Percentiles rank a stretch among this genome's conserved stretches.
phyloP scores from a whole-genome alignment of 1,284 basidiomycete genomes.

The Mycena citricolor region DNA sequence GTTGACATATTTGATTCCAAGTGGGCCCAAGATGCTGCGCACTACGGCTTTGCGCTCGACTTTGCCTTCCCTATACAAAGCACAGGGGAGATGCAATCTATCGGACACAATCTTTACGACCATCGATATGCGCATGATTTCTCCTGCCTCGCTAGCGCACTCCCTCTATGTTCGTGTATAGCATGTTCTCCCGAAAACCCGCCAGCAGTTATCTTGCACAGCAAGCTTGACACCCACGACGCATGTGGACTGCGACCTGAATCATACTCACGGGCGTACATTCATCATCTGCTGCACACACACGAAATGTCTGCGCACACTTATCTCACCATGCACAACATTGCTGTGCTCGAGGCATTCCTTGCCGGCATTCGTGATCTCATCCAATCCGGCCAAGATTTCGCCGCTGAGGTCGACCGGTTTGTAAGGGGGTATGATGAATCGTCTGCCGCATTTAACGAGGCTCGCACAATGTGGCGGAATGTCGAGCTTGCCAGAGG shows the following conservation, averaged over 20 bases:
- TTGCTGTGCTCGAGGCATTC: conserved; percentile 64
- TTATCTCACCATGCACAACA: conserved; percentile 71
- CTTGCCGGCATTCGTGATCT: conserved; percentile 54
- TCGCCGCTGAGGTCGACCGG: conserved; percentile 47
- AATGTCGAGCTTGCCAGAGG: conserved; percentile 65
- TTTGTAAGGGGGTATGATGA: conserved; percentile 58
- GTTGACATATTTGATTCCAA: conserved; percentile 72
- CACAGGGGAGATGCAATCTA: conserved; percentile 35
- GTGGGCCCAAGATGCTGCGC: conserved; percentile 67
- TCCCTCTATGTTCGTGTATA: conserved; percentile 51
- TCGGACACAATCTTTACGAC: conserved; percentile 76
- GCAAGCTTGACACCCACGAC: conserved; percentile 40
- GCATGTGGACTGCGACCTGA: conserved; percentile 23
- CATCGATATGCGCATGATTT: conserved; percentile 60
- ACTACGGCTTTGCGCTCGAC: conserved; percentile 71
- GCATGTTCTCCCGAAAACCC: conserved; percentile 60
- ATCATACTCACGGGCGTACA: conserved; percentile 66
- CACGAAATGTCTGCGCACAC: conserved; percentile 85
- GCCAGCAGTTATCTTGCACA: conserved; percentile 45
- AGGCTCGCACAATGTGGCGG: conserved; percentile 56
- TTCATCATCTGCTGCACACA: conserved; percentile 80
- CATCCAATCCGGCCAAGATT: conserved; percentile 33
- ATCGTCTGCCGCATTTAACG: conserved; percentile 42
- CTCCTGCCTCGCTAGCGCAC: conserved; percentile 43
- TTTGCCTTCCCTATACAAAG: conserved; percentile 64